phyloP scores from a whole-genome alignment of 2,329 filamentous ascomycete species.

The Xylariaceae sp. region DNA sequence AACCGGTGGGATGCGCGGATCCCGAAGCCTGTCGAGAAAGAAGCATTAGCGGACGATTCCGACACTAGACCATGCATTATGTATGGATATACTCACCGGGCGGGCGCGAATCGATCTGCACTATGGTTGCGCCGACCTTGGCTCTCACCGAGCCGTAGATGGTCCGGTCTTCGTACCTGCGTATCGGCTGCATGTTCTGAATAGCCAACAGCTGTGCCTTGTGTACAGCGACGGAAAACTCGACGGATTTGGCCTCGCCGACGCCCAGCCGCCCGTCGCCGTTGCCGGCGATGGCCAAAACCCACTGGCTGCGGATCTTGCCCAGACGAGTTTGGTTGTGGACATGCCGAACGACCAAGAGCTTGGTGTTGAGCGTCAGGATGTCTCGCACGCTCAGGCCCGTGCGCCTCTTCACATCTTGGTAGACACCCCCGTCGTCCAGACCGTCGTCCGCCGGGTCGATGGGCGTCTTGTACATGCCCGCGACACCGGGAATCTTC shows the following conservation, averaged over 20 bases:
- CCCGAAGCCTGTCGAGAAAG: conserved; percentile 72
- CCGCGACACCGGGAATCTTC: conserved; percentile 56
- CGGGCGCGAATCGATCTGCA: conserved; percentile 79
- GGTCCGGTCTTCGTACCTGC: conserved; percentile 87
- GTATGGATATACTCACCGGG: conserved; percentile 66
- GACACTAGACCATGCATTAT: neutral
- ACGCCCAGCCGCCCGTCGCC: conserved; percentile 82
- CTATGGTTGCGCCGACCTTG: conserved; percentile 86
- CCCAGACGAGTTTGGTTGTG: conserved; percentile 95
- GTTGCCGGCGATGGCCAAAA: conserved; percentile 84
- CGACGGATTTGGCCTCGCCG: conserved; percentile 86
- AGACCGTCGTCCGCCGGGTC: conserved; percentile 54
- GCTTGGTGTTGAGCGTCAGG: conserved; percentile 65
- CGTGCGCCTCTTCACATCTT: conserved; percentile 57
- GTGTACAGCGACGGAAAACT: conserved; percentile 65
- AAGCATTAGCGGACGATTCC: conserved; percentile 7
- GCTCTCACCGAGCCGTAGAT: conserved; percentile 82
- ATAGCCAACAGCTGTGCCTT: conserved; percentile 84
- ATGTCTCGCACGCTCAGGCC: conserved; percentile 58
- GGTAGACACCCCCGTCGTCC: conserved; percentile 54
- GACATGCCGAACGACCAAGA: conserved; percentile 73
- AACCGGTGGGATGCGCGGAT: conserved; percentile 89
- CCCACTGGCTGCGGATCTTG: conserved; percentile 79
- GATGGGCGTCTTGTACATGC: conserved; percentile 50
- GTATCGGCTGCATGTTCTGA: conserved; percentile 89